phyloP scores from a whole-genome alignment of 2,329 filamentous ascomycete genomes.

The Aureobasidium sp. region DNA sequence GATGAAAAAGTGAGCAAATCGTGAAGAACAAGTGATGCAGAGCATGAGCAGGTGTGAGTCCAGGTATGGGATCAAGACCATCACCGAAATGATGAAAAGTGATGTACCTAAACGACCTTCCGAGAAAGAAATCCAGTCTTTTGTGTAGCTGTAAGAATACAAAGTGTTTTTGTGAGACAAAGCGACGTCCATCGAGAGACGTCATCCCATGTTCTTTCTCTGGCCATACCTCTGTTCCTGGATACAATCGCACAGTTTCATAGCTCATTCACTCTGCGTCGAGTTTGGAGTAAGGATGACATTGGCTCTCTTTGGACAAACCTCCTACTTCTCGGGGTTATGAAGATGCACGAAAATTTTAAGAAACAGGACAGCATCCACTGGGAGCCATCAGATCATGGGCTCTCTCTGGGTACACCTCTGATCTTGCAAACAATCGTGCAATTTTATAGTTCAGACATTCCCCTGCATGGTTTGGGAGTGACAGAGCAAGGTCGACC shows the following conservation, averaged over 20 bases:
- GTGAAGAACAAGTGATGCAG: neutral
- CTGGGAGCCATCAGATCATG: neutral
- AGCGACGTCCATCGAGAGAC: neutral
- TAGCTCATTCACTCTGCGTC: neutral
- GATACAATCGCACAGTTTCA: neutral
- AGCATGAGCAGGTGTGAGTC: neutral
- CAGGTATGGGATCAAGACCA: no score
- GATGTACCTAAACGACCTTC: neutral
- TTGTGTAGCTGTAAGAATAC: neutral
- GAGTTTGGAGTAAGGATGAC: neutral
- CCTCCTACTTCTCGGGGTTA: neutral
- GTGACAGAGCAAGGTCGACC: neutral
- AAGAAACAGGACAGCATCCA: neutral
- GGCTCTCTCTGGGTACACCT: neutral
- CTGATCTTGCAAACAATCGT: neutral
- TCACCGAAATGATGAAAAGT: no score
- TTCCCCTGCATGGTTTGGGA: neutral
- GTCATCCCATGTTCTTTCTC: neutral
- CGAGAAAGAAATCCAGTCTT: neutral
- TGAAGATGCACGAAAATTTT: neutral
- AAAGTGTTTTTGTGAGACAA: neutral
- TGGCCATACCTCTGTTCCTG: neutral
- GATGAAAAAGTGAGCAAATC: neutral
- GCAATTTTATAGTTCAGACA: neutral
- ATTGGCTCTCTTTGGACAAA: neutral